Evolutionary conservation across 2,329 filamentous ascomycete species (phyloP).

Genomic region (Penicillium sp.): DNA sequence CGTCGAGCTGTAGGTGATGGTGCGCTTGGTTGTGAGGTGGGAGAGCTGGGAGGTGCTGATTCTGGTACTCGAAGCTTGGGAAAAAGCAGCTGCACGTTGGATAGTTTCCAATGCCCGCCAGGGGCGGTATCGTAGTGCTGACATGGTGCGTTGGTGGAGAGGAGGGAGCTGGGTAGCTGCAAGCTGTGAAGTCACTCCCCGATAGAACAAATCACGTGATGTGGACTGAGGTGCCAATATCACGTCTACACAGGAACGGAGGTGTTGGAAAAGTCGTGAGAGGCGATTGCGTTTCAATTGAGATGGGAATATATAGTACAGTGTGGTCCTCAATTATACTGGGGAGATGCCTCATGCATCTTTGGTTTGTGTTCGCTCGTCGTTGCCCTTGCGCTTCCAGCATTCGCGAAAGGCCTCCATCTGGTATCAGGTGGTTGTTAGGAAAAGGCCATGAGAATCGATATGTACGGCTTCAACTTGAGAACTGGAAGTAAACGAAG

Average conservation of each 20-base stretch:
- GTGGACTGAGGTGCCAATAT: background rate
- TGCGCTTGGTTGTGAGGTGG: conserved; percentile 18
- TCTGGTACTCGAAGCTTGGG: conserved; percentile 21
- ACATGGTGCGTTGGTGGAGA: conserved; percentile 27
- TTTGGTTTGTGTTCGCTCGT: conserved; percentile 76
- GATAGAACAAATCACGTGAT: conserved; percentile 31
- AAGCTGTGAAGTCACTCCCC: conserved; percentile 15
- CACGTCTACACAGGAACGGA: background rate
- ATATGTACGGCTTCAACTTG: background rate
- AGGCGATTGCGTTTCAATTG: conserved; percentile 1
- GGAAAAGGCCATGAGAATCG: background rate
- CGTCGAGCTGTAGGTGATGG: conserved; percentile 24
- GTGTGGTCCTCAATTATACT: background rate
- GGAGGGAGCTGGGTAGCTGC: conserved; percentile 11
- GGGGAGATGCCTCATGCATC: conserved; percentile 55
- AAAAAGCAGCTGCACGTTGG: conserved; percentile 16
- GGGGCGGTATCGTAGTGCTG: conserved; percentile 27
- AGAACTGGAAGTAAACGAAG: background rate
- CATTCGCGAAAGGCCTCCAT: conserved; percentile 88
- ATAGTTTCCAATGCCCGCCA: conserved; percentile 27
- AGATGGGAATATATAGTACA: background rate
- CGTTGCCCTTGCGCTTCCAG: conserved; percentile 89
- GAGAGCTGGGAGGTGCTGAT: conserved; percentile 10
- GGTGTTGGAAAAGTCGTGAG: background rate
- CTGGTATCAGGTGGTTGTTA: conserved; percentile 51